A percentile compares a stretch with the other conserved stretches of the same genome.
phyloP scores from a whole-genome alignment of 2,329 filamentous ascomycete genomes.

The Alternaria arborescens region DNA sequence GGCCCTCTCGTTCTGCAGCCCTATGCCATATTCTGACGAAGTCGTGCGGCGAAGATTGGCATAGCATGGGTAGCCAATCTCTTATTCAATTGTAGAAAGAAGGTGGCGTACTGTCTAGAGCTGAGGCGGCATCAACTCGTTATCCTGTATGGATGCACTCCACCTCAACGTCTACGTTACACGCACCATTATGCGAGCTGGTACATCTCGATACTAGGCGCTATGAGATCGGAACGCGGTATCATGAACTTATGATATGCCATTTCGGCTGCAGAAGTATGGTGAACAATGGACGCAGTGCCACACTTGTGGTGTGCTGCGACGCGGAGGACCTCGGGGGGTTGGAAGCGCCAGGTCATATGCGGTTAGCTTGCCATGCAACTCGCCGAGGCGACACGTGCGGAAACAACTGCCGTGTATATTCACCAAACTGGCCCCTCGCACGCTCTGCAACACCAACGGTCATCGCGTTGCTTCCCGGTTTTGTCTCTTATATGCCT shows the following conservation, averaged over 20 bases:
- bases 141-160: background rate
- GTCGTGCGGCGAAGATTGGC: background rate
- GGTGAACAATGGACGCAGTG: background rate
- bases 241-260: background rate
- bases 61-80: too few species aligned
- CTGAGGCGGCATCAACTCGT: background rate
- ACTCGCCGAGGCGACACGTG: conserved; percentile 9
- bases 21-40: too few species aligned
- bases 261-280: background rate
- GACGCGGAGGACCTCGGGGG: background rate
- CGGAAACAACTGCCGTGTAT: conserved; percentile 8
- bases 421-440: background rate
- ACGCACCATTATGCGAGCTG: background rate
- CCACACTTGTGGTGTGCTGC: background rate
- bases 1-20: background rate
- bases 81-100: background rate
- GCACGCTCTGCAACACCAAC: conserved; percentile 4
- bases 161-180: background rate
- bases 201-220: background rate
- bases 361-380: conserved; percentile 9
- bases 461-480: conserved; percentile 8
- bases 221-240: rapidly evolving
- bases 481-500: background rate
- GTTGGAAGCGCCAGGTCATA: background rate
- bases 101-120: background rate